These are phyloP conservation scores for Zanthoxylum bungeanum DNA, from an alignment of 345 rosid genomes.

Conservation along the genomic window DNA sequence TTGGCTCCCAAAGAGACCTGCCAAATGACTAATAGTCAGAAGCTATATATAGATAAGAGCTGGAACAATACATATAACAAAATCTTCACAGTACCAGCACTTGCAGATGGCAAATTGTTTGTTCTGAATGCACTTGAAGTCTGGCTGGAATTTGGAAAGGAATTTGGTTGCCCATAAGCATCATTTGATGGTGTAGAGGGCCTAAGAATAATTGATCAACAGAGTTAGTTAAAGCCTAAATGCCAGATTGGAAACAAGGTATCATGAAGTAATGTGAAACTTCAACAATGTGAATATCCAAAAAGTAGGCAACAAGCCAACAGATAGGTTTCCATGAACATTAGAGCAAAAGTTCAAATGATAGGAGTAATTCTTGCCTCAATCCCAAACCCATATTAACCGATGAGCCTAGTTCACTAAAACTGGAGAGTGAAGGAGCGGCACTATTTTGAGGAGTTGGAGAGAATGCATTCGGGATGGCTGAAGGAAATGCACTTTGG, in stretches of 20 bases:
- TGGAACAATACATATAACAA: neutral
- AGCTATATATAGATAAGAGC: slow-evolving; percentile 2
- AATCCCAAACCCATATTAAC: slow-evolving; percentile 31
- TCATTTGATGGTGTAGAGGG: slow-evolving; percentile 30
- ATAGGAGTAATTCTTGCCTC: slow-evolving; percentile 24
- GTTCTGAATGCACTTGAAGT: slow-evolving; percentile 27
- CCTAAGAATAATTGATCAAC: slow-evolving; percentile 22
- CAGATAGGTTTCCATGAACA: neutral
- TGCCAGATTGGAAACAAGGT: slow-evolving; percentile 9
- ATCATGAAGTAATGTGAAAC: neutral
- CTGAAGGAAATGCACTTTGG: slow-evolving; percentile 30
- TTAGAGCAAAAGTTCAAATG: slow-evolving; percentile 3
- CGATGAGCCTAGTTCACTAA: slow-evolving; percentile 42
- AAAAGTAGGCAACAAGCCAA: slow-evolving; percentile 2
- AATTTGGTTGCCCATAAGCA: slow-evolving; percentile 43
- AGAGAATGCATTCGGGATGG: slow-evolving; percentile 31
- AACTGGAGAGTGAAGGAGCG: slow-evolving; percentile 45
- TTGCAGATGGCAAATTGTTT: slow-evolving; percentile 24
- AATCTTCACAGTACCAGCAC: slow-evolving; percentile 22
- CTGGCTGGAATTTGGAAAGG: slow-evolving; percentile 40
- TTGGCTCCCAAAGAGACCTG: slow-evolving; percentile 29
- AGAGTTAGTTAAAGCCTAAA: slow-evolving; percentile 6
- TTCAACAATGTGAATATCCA: neutral
- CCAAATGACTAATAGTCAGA: slow-evolving; percentile 20
- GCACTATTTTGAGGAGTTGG: slow-evolving; percentile 37